Conservation (phyloP, 306 rosid genomes). For the Dryas alaskensis region DNA sequence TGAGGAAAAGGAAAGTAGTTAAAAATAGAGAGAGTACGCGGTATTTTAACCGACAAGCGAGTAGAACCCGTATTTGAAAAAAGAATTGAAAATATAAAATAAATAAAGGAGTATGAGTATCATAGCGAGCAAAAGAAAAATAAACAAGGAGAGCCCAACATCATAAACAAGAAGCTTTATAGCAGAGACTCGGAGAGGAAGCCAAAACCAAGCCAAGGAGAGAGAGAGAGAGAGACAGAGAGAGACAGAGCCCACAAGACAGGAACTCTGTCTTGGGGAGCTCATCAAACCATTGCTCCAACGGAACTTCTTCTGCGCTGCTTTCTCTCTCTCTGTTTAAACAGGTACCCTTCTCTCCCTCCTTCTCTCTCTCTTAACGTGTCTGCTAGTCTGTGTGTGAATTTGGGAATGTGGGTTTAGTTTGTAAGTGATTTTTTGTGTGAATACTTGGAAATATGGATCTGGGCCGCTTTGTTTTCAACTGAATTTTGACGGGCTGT, state of each 20-base stretch:
- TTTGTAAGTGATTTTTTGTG: conserved; percentile 6
- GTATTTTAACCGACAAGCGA: background rate
- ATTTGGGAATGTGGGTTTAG: conserved; percentile 23
- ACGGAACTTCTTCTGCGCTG: conserved; percentile 33
- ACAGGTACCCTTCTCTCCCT: conserved; percentile 18
- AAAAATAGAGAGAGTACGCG: conserved; percentile 4
- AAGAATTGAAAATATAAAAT: conserved; percentile 16
- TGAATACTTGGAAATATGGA: conserved; percentile 25
- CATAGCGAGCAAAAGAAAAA: background rate
- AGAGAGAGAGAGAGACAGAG: background rate
- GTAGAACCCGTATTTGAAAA: background rate
- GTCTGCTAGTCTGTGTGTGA: background rate
- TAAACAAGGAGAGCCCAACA: background rate
- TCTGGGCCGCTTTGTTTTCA: conserved; percentile 38
- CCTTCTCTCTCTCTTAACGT: background rate
- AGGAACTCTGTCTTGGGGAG: conserved; percentile 36
- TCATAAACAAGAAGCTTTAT: conserved; percentile 2
- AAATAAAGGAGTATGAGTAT: background rate
- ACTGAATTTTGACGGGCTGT: conserved; percentile 26
- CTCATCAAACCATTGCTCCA: conserved; percentile 46
- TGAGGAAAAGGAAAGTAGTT: background rate
- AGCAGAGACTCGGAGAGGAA: background rate
- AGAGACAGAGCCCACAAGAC: conserved; percentile 18
- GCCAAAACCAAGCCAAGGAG: conserved; percentile 15
- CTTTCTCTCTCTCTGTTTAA: conserved; percentile 21